phyloP scores from a whole-genome alignment of 805 yeast species.

The Isabelozyma gotoi region DNA sequence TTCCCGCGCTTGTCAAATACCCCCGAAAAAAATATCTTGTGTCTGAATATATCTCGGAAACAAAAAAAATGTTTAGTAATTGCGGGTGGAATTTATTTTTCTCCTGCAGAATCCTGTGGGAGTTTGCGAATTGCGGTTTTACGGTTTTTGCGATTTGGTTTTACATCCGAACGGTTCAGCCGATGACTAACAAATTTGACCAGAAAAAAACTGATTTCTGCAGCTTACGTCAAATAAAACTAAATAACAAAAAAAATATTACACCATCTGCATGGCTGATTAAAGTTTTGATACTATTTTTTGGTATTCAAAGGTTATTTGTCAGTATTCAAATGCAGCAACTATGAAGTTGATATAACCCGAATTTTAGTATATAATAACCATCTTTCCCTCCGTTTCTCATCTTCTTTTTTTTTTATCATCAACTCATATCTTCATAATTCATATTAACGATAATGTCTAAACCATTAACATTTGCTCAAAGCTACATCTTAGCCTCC shows the following conservation, averaged over 20 bases:
- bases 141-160: neutral
- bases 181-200: neutral
- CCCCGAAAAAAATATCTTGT: too few relatives aligned
- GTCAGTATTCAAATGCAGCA: neutral
- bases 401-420: neutral
- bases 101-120: neutral
- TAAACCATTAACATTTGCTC: constrained; percentile 35
- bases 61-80: neutral
- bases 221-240: neutral
- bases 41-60: too few relatives aligned
- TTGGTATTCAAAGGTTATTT: neutral
- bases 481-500: constrained; percentile 61
- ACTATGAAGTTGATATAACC: neutral
- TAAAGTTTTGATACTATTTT: neutral
- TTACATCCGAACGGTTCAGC: neutral
- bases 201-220: too few relatives aligned
- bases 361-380: neutral
- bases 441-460: constrained; percentile 9
- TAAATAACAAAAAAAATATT: too few relatives aligned
- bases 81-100: neutral
- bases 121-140: neutral
- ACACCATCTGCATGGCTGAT: neutral
- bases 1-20: too few relatives aligned
- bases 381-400: neutral
- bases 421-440: neutral